Percentiles rank a stretch among this genome's conserved stretches.
These are phyloP conservation scores for Botrytis byssoidea DNA, from an alignment of 2,329 filamentous ascomycete species.

Conservation along the genomic window DNA sequence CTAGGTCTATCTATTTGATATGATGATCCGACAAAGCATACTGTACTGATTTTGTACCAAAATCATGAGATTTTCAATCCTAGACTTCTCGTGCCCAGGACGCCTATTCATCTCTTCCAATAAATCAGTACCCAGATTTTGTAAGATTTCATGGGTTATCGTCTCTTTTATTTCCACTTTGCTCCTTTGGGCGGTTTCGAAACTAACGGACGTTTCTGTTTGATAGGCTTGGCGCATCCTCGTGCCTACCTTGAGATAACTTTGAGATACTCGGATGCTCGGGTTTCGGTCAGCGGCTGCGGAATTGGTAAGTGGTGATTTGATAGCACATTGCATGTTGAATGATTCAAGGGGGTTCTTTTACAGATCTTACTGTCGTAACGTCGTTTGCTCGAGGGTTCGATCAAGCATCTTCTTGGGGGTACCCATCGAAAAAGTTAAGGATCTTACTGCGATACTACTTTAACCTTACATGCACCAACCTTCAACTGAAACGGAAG, in stretches of 20 bases:
- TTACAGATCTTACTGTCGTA: background rate
- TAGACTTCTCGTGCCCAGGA: background rate
- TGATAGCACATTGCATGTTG: background rate
- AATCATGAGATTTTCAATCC: background rate
- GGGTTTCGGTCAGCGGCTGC: background rate
- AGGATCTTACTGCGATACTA: background rate
- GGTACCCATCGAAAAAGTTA: background rate
- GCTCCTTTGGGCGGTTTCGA: conserved; percentile 15
- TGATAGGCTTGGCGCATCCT: conserved; percentile 12
- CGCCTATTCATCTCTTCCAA: background rate
- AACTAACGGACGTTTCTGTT: conserved; percentile 12
- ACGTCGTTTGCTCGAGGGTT: background rate
- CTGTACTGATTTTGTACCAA: background rate
- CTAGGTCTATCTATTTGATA: background rate
- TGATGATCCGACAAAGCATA: conserved; percentile 4
- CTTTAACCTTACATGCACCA: background rate
- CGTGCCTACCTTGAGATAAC: background rate
- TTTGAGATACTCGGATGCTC: background rate
- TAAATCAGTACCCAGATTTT: background rate
- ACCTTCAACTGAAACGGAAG: background rate
- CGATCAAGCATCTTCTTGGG: background rate
- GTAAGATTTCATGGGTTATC: background rate
- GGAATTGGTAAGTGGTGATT: background rate
- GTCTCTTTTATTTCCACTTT: conserved; percentile 9
- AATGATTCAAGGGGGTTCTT: background rate